Percentiles rank a stretch among this genome's conserved stretches.
Evolutionary conservation across 2,329 filamentous ascomycete genomes (phyloP).

Genomic region (Trichoderma asperellum): DNA sequence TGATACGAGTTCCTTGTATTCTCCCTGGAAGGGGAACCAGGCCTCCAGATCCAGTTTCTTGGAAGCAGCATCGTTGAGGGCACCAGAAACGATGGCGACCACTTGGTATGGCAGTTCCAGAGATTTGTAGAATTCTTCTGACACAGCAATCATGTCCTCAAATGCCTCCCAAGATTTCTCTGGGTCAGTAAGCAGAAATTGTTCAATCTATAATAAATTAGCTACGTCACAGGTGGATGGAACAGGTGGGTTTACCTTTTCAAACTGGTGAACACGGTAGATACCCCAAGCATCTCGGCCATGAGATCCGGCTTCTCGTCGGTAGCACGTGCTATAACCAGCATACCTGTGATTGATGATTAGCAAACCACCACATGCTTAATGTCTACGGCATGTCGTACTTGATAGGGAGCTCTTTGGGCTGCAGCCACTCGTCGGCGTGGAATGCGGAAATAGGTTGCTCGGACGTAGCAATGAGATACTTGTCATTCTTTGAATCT

Average conservation of each 20-base stretch:
- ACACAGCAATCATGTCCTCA: constrained; percentile 87
- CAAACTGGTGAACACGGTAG: constrained; percentile 97
- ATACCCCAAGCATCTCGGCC: constrained; percentile 95
- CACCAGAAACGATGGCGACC: constrained; percentile 93
- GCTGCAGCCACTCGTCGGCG: constrained; percentile 88
- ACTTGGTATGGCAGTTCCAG: constrained; percentile 88
- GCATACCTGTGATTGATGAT: constrained; percentile 72
- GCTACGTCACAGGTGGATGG: constrained; percentile 17
- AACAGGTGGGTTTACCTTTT: constrained; percentile 64
- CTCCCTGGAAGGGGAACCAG: constrained; percentile 93
- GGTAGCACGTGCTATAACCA: constrained; percentile 93
- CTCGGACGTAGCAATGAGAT: constrained; percentile 79
- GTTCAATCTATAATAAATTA: constrained; percentile 58
- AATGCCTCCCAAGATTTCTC: constrained; percentile 93
- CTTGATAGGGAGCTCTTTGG: constrained; percentile 86
- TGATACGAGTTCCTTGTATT: constrained; percentile 98
- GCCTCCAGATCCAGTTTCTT: constrained; percentile 98
- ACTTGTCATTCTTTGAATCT: constrained; percentile 86
- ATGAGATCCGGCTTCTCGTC: constrained; percentile 88
- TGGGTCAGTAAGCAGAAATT: constrained; percentile 80
- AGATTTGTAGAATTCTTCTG: constrained; percentile 94
- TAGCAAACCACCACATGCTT: background rate
- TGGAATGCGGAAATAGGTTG: constrained; percentile 94
- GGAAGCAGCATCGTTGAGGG: constrained; percentile 73
- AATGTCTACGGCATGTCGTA: constrained; percentile 39